Base-by-base conservation (phyloP, 164 flowering plant genomes). In the Nymphaea colorata region DNA sequence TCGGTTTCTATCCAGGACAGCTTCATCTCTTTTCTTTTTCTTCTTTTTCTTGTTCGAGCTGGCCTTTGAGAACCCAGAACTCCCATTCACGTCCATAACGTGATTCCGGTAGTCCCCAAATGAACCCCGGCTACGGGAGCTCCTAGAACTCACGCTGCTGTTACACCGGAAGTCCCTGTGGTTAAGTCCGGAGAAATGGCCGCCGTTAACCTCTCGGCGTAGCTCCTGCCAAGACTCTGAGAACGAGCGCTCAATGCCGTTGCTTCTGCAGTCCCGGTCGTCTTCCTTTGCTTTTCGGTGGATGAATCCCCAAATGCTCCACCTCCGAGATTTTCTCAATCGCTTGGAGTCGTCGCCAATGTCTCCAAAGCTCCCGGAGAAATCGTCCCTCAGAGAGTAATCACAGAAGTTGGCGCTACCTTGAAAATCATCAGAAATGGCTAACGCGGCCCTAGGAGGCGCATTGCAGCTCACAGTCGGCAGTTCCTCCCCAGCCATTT, bases 201-300 rank as follows among this genome's bases (percentile, higher is more conserved):
- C 84, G 17, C 86, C 88, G 66, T 82, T 83, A 6, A 69, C 64
- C 17, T 82, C 83, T 64, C 82, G 79, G 67, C 89, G 74, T 36
- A 84, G 66, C 65, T 88, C 98, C 41, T 75, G 94, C 96, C 97
- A 94, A 3, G 97, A 87, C 73, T 88, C 95, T 0, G 98, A 94
- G 42, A 73, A 73, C 0, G 97, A 94, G 64, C 96, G 79, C 76
- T 84, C 90, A n/a, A 94, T 94, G 61, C 86, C 93, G 74, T 83
- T 89, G 4, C 62, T 71, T 66, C 88, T 79, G 45, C 81, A 78
- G 4, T 87, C 92, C 16, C 84, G 88, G 42, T 86, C 98, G 2
- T 88, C 84, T 59, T 86, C 87, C 64, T 67, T 77, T 6, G 84
- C 81, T 16, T 75, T 74, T 42, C 87, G 75, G 70, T 88, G 73